Evolutionary conservation across 352 stramenopile genomes (phyloP).

Genomic region (Phytophthora tentaculata): DNA sequence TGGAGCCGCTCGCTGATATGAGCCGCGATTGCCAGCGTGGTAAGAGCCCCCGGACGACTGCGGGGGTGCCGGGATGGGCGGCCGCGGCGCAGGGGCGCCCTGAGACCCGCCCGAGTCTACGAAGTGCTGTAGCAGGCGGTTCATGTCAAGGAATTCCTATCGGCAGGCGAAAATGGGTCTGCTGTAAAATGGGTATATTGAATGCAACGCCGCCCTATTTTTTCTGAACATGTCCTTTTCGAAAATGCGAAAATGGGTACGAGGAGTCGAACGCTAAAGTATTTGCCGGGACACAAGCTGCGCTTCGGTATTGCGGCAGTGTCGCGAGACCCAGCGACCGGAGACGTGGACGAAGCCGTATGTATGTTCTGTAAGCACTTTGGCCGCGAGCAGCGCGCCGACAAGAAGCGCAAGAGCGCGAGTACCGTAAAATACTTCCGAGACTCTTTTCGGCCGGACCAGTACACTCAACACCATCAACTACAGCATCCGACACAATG

Average conservation of each 20-base stretch:
- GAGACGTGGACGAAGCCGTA: conserved; percentile 41
- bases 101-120: conserved; percentile 40
- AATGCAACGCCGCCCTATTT: too few species aligned
- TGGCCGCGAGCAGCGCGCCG: conserved; percentile 50
- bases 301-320: conserved; percentile 52
- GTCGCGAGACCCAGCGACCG: conserved; percentile 37
- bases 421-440: conserved; percentile 65
- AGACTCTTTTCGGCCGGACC: conserved; percentile 58
- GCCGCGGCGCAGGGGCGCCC: conserved; percentile 15
- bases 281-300: conserved; percentile 39
- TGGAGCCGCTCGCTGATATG: conserved; percentile 36
- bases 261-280: conserved; percentile 29
- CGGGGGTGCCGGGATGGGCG: conserved; percentile 33
- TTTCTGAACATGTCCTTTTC: not conserved
- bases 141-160: conserved; percentile 38
- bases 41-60: conserved; percentile 39
- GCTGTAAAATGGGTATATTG: conserved; percentile 1
- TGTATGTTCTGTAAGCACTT: conserved; percentile 69
- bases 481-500: conserved; percentile 56
- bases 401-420: conserved; percentile 50
- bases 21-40: conserved; percentile 29
- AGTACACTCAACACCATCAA: conserved; percentile 65
- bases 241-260: conserved; percentile 15
- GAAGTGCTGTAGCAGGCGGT: conserved; percentile 69
- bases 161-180: not conserved